Conservation (phyloP, 2,329 filamentous ascomycete species). For the Penicillium palitans region DNA sequence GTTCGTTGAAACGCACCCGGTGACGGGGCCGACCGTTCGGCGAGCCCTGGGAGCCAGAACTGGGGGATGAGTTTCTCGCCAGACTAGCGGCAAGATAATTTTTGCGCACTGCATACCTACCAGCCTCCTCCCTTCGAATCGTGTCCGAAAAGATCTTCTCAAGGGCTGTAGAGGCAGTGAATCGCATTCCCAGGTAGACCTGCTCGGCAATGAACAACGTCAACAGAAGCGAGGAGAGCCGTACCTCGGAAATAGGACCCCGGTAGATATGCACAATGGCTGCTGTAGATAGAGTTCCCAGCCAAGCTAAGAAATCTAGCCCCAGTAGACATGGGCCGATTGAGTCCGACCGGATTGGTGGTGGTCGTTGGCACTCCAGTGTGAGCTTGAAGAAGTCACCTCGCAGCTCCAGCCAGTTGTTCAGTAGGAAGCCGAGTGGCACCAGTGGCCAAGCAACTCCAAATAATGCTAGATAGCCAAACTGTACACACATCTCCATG, state of each 20-base stretch:
- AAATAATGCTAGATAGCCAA: constrained; percentile 86
- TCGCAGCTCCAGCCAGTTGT: constrained; percentile 94
- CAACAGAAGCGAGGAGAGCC: constrained; percentile 73
- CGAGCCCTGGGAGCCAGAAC: constrained; percentile 12
- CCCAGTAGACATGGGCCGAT: constrained; percentile 91
- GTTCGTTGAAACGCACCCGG: constrained; percentile 37
- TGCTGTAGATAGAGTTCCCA: constrained; percentile 83
- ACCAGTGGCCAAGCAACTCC: constrained; percentile 95
- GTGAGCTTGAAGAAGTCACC: constrained; percentile 95
- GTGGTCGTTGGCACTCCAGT: constrained; percentile 81
- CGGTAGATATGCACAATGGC: constrained; percentile 88
- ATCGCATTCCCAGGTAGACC: constrained; percentile 72
- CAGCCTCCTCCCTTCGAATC: constrained; percentile 75
- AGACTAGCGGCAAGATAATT: constrained; percentile 60
- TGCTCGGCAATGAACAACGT: constrained; percentile 82
- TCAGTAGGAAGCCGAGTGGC: constrained; percentile 81
- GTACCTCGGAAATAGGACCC: constrained; percentile 65
- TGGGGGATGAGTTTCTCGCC: constrained; percentile 9
- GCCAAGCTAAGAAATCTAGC: constrained; percentile 87
- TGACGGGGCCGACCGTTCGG: constrained; percentile 17
- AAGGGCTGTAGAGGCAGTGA: constrained; percentile 68
- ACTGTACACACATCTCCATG: constrained; percentile 89
- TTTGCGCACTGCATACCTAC: constrained; percentile 76
- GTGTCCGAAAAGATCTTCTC: constrained; percentile 79
- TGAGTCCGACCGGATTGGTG: constrained; percentile 85